These are phyloP conservation scores for Aegle marmelos DNA, from an alignment of 345 rosid genomes.

Conservation along the genomic window DNA sequence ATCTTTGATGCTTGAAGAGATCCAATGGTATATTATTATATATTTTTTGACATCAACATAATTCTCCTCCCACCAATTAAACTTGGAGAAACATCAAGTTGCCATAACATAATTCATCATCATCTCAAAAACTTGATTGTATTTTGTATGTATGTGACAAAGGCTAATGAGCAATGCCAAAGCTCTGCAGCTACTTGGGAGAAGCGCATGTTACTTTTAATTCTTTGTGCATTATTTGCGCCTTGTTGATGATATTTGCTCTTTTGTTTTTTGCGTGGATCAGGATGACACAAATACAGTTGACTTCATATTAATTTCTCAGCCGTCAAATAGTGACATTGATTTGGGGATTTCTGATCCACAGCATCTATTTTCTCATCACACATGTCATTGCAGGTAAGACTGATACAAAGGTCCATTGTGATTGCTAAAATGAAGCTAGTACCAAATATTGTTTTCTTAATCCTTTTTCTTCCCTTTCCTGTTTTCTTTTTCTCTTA, in stretches of 20 bases:
- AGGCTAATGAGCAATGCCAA: not conserved
- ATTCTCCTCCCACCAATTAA: not conserved
- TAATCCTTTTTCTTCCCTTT: not conserved
- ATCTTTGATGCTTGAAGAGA: not conserved
- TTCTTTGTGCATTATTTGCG: not conserved
- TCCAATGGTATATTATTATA: not conserved
- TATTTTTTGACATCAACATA: not conserved
- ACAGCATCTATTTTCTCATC: conserved; percentile 63
- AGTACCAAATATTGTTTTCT: conserved; percentile 1
- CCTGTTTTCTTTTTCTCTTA: conserved; percentile 23
- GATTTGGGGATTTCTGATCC: conserved; percentile 36
- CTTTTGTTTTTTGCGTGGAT: conserved; percentile 21
- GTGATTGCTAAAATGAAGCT: not conserved
- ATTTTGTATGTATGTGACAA: not conserved
- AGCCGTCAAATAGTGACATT: conserved; percentile 31
- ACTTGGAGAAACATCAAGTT: not conserved
- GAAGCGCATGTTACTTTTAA: not conserved
- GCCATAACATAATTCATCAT: not conserved
- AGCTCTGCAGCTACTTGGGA: not conserved
- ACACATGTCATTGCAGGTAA: conserved; percentile 80
- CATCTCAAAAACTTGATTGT: not conserved
- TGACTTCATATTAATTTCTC: conserved; percentile 73
- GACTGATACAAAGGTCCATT: conserved; percentile 4
- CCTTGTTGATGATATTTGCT: not conserved
- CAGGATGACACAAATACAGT: conserved; percentile 57